Percentiles rank a stretch among this genome's conserved stretches.
These are phyloP conservation scores for Psilocybe azurescens DNA, from an alignment of 768 basidiomycete genomes.

Conservation along the genomic window DNA sequence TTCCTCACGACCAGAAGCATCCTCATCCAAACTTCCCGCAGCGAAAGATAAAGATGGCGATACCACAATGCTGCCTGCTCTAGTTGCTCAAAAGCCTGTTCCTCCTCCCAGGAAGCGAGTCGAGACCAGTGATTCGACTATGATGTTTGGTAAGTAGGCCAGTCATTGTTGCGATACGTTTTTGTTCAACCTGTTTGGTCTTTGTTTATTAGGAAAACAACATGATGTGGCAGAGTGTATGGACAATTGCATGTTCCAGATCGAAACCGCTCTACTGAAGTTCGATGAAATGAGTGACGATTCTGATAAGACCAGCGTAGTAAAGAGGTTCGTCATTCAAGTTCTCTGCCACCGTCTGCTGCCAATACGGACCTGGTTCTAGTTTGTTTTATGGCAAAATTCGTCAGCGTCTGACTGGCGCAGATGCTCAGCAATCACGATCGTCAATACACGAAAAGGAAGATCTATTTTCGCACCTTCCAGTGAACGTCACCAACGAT, in stretches of 20 bases:
- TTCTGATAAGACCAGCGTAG: conserved; percentile 73
- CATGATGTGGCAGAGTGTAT: conserved; percentile 99
- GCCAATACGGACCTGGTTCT: neutral
- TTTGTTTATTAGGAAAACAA: conserved; percentile 70
- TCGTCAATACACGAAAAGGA: conserved; percentile 82
- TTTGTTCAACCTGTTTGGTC: conserved; percentile 14
- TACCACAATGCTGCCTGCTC: conserved; percentile 36
- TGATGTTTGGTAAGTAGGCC: conserved; percentile 84
- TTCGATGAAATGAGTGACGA: conserved; percentile 60
- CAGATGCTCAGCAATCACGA: conserved; percentile 43
- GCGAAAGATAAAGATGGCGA: conserved; percentile 35
- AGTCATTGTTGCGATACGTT: neutral
- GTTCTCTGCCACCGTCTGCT: neutral
- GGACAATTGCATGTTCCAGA: conserved; percentile 99
- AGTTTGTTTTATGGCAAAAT: conserved; percentile 89
- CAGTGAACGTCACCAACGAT: conserved; percentile 90
- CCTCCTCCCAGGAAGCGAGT: conserved; percentile 59
- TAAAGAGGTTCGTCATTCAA: conserved; percentile 66
- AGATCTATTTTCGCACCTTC: conserved; percentile 91
- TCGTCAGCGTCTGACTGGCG: conserved; percentile 54
- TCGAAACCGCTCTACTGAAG: conserved; percentile 88
- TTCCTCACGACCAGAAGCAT: conserved; percentile 34
- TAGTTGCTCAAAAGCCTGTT: conserved; percentile 48
- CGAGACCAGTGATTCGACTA: conserved; percentile 69
- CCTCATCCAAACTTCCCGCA: conserved; percentile 32